Evolutionary conservation across 805 yeast species (phyloP).

Genomic region (Schwanniomyces sp.): DNA sequence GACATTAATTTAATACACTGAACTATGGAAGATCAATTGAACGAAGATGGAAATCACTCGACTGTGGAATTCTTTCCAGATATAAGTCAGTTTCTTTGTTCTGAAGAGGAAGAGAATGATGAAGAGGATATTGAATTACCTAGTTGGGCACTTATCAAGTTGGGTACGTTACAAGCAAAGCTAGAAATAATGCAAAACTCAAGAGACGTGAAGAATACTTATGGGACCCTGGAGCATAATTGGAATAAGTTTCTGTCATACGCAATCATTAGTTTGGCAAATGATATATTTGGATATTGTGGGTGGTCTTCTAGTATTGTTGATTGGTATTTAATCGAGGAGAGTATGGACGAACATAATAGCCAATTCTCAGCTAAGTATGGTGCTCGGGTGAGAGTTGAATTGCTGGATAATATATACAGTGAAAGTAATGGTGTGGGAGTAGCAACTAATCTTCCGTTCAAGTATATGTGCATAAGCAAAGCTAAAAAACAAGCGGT

Average conservation of each 20-base stretch:
- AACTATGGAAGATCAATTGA: neutral
- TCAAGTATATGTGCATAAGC: constrained; percentile 31
- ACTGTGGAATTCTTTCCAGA: constrained; percentile 23
- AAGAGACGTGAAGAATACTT: constrained; percentile 10
- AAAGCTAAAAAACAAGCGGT: constrained; percentile 49
- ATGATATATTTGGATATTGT: constrained; percentile 53
- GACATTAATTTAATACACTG: neutral
- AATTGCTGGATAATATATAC: constrained; percentile 44
- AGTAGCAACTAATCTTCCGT: constrained; percentile 28
- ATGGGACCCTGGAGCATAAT: neutral
- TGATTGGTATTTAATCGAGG: constrained; percentile 15
- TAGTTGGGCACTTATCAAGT: constrained; percentile 47
- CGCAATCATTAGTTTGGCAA: constrained; percentile 40
- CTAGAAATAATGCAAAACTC: constrained; percentile 36
- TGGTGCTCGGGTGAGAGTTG: constrained; percentile 31
- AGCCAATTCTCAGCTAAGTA: constrained; percentile 20
- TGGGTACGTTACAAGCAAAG: constrained; percentile 50
- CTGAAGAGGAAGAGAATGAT: constrained; percentile 3
- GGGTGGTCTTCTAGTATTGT: constrained; percentile 55
- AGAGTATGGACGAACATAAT: constrained; percentile 20
- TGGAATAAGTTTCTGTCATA: constrained; percentile 10
- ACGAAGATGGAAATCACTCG: constrained; percentile 3
- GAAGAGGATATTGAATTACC: constrained; percentile 18
- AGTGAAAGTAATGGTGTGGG: constrained; percentile 42
- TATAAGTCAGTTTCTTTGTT: constrained; percentile 12